Base-by-base conservation (phyloP, 345 rosid species). In the Xanthoceras sorbifolium region DNA sequence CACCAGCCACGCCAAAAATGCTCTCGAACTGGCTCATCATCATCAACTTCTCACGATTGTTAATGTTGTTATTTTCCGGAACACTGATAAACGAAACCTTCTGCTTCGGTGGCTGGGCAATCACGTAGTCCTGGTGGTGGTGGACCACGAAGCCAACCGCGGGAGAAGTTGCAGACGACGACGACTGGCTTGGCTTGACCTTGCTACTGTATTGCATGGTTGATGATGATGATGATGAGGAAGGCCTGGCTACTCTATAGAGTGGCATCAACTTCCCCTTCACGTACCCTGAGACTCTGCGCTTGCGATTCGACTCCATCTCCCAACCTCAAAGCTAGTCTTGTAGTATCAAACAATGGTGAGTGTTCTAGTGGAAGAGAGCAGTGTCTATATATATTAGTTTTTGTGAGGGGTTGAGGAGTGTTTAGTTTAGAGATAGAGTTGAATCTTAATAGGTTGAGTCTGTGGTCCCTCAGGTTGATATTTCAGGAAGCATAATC, bases 231-330 rank as follows among this genome's bases (percentile, higher is more conserved):
- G 85, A 22, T 3, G 85, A 31, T 14, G 46, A 42, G 22, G 84
- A 28, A 10, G 85, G 25, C 77, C 85, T 86, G 20, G 81, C 64
- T 14, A 84, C 67, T 69, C 76, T 73, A 71, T 86, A 79, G 44
- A 90, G 82, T 11, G 86, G 84, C 67, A 79, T 72, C 76, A 89
- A 15, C 77, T 87, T 89, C 18, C 82, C 81, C 86, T 89, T 89
- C 69, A 86, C 63, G 83, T 86, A 83, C 60, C 92, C 94, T 57
- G 62, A 57, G 12, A 57, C 62, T 78, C 83, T 73, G 66, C 86
- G 86, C 82, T 85, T 85, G 46, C 84, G 72, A 80, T 54, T 73
- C 0, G 89, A 68, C 62, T 88, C 93, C 93, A 87, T 89, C 8
- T n/a, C 9, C 9, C 32, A 69, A 31, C 23, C 40, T 29, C n/a